Evolutionary conservation across 1,139 yeast genomes (phyloP), one percentile per base, ranked within the genome.

Genomic region (Candida sanyaensis): DNA sequence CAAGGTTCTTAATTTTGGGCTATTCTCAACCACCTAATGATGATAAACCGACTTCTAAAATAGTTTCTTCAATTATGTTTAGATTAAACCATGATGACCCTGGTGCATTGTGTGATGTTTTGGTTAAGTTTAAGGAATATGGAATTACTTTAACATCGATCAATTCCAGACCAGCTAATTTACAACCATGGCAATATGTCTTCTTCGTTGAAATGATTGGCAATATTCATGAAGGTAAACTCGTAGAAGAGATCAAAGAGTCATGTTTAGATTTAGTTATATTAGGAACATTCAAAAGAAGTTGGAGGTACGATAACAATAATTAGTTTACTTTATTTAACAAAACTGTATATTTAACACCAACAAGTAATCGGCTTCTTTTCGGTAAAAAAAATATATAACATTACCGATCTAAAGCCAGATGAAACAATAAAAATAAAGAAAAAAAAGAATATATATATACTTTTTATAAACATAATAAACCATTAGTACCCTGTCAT

Each of bases 141-240:
- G 69, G 76, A n/a, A 73, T 89, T 51, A 88, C 86, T 58, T 71
- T 91, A 67, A 80, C 84, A 4, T 78, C 89, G 11, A 88, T 92
- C 46, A 81, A 81, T 41, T 86, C 96, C 4, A 73, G 96, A 56
- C 90, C 96, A 37, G 78, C 88, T 1, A 75, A 78, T 21, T 64
- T 73, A 43, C 66, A 71, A 47, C 84, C 86, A 31, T 92, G 97
- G 98, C 85, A 85, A 56, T 89, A 91, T 61, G 84, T 88, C 1
- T 91, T 88, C 67, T 90, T 88, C 61, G 80, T 88, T 11, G 97
- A 92, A 60, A 55, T 71, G 34, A 77, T 81, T 44, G 80, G 75
- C 0, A 57, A 59, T 41, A 36, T 50, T 2, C 47, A 56, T 11
- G 64, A 60, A 26, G 56, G 44, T 10, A 56, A 53, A 12, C 56